phyloP scores from a whole-genome alignment of 2,329 filamentous ascomycete species.

The Diplodia mutila region DNA sequence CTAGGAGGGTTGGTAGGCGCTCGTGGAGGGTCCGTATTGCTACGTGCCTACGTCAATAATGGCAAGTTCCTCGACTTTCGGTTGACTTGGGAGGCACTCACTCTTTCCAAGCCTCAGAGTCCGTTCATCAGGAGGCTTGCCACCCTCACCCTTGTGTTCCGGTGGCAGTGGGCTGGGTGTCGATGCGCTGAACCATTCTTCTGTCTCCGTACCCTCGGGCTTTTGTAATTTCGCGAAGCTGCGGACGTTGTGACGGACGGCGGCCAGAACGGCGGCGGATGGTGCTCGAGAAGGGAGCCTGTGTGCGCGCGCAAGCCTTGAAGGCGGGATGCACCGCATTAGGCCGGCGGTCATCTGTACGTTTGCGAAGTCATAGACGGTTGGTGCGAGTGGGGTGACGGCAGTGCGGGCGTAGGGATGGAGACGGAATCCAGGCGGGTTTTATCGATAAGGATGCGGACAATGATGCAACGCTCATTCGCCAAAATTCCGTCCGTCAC shows the following conservation, averaged over 20 bases:
- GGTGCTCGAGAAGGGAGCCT: slow-evolving; percentile 24
- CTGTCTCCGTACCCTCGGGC: slow-evolving; percentile 39
- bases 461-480: slow-evolving; percentile 15
- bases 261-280: slow-evolving; percentile 28
- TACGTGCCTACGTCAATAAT: slow-evolving; percentile 34
- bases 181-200: slow-evolving; percentile 51
- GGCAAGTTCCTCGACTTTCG: not conserved
- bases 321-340: slow-evolving; percentile 51
- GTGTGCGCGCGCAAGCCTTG: slow-evolving; percentile 33
- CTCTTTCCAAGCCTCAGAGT: slow-evolving; percentile 66
- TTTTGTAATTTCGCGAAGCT: slow-evolving; percentile 39
- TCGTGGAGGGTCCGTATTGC: slow-evolving; percentile 65
- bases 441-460: not conserved
- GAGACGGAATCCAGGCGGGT: not conserved
- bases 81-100: slow-evolving; percentile 38
- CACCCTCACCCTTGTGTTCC: slow-evolving; percentile 41
- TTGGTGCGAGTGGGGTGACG: slow-evolving; percentile 3
- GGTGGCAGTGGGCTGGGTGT: slow-evolving; percentile 34
- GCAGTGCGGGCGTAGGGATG: slow-evolving; percentile 5
- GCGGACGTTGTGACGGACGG: slow-evolving; percentile 4
- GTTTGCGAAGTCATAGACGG: slow-evolving; percentile 19
- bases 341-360: slow-evolving; percentile 48
- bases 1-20: slow-evolving; percentile 63
- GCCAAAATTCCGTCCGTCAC: not conserved
- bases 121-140: slow-evolving; percentile 60